Conservation (phyloP, 805 yeast species). For the Sugiyamaella mastotermitis region DNA sequence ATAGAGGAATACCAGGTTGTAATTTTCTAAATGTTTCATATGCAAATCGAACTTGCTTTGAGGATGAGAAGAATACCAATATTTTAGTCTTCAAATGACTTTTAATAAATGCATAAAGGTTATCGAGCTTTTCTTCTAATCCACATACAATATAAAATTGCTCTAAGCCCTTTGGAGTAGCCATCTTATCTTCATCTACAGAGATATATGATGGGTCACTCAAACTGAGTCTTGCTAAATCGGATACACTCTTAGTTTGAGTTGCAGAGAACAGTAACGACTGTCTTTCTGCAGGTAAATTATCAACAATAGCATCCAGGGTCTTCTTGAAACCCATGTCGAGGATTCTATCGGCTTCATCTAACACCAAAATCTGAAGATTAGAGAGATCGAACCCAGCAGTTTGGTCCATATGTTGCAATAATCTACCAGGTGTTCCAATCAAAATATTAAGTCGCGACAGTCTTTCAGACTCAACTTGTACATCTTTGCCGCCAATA, state of each 20-base stretch:
- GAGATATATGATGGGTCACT: conserved; percentile 57
- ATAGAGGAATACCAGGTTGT: conserved; percentile 85
- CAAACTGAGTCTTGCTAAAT: conserved; percentile 73
- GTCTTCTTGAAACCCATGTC: conserved; percentile 91
- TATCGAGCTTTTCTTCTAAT: conserved; percentile 76
- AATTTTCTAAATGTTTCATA: conserved; percentile 80
- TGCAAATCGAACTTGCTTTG: conserved; percentile 85
- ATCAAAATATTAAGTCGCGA: conserved; percentile 73
- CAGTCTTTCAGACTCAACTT: conserved; percentile 74
- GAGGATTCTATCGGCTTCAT: conserved; percentile 87
- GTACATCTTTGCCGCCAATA: conserved; percentile 88
- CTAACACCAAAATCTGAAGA: conserved; percentile 72
- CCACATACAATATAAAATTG: conserved; percentile 74
- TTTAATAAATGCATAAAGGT: conserved; percentile 78
- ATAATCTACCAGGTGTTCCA: conserved; percentile 86
- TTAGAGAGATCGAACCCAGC: conserved; percentile 70
- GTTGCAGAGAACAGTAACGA: conserved; percentile 85
- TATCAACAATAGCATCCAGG: conserved; percentile 70
- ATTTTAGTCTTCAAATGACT: conserved; percentile 76
- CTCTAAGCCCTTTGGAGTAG: conserved; percentile 78
- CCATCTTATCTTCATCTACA: conserved; percentile 32
- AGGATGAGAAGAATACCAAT: conserved; percentile 77
- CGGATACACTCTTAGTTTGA: conserved; percentile 74
- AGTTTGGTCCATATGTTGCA: conserved; percentile 89
- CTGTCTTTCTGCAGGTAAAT: conserved; percentile 75